Evolutionary conservation across 495 filamentous ascomycete genomes (phyloP), one percentile per base, ranked within the genome.

Genomic region (Paragyromitra xinjiangensis): DNA sequence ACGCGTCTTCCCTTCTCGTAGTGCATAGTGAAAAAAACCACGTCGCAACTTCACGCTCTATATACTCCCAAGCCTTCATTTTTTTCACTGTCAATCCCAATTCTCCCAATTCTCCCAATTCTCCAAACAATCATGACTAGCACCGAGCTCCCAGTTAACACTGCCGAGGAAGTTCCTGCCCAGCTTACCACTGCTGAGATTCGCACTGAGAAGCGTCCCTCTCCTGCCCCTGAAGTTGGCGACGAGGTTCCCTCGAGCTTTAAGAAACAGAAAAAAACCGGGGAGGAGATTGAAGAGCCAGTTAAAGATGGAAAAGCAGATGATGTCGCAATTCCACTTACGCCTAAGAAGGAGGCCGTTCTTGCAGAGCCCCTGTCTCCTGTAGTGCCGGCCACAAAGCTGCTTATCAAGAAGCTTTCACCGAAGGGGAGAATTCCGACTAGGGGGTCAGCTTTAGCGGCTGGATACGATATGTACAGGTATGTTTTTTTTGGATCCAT

Each of bases 401-500:
- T 97, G 44, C 88, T 93, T 58, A 90, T 99, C 82, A 94, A 97
- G 88, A 94, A 94, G 83, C 90, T 98, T 67, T 90, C 91, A 16
- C 83, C 88, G 22, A 88, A 89, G 39, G 95, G 89, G 8, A 88
- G 86, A 19, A 87, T 93, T 40, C 95, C 95, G 6, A 98, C 94
- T 0, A 89, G 95, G 75, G 95, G 94, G 63, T 94, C 92, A 78
- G 91, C 91, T 44, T 94, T 94, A 80, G 92, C 95, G 0, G 95
- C 95, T 3, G 95, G 95, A 3, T 97, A 98, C 84, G 95, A 99
- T 86, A 79, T 98, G 50, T 98, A 93, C 83, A 83, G 82, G 81
- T 82, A 71, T 51, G 73, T 65, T 24, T 64, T 56, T 12, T 37
- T 37, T 22, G 48, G n/a, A 39, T 63, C 37, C 7, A 44, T 42